Evolutionary conservation across 139 green algal species (phyloP).

Genomic region (Chloropicon primus): DNA sequence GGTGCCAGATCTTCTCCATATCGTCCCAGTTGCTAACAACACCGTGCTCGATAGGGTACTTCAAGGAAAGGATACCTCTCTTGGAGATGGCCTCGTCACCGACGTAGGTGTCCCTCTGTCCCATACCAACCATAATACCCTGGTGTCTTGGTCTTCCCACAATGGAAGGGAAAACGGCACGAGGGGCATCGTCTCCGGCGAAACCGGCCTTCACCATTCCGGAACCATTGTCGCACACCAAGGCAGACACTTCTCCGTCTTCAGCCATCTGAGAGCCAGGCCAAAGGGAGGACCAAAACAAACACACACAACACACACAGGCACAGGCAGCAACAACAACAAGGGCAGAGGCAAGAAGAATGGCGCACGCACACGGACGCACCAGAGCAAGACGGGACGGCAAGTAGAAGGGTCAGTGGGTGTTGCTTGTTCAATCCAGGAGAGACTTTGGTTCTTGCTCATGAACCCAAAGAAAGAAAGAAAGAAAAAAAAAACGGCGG

Average conservation of each 20-base stretch:
- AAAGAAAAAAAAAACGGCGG: too few species aligned
- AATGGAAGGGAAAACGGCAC: slow-evolving; percentile 91
- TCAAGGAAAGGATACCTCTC: slow-evolving; percentile 89
- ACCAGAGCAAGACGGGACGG: too few species aligned
- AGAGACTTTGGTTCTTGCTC: too few species aligned
- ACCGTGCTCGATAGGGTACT: slow-evolving; percentile 95
- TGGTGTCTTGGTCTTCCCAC: slow-evolving; percentile 88
- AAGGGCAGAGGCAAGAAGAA: too few species aligned
- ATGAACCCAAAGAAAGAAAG: too few species aligned
- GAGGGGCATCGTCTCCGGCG: slow-evolving; percentile 82
- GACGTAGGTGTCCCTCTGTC: slow-evolving; percentile 93
- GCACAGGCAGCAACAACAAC: too few species aligned
- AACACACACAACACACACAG: too few species aligned
- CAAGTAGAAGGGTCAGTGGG: too few species aligned
- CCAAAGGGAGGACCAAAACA: background rate
- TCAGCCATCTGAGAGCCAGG: slow-evolving; percentile 27
- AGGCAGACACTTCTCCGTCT: slow-evolving; percentile 74
- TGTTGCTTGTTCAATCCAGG: too few species aligned
- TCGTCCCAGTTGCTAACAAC: slow-evolving; percentile 99
- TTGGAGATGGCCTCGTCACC: slow-evolving; percentile 97
- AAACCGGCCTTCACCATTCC: slow-evolving; percentile 15
- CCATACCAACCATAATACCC: slow-evolving; percentile 87
- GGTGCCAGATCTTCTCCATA: slow-evolving; percentile 99
- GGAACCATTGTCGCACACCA: slow-evolving; percentile 98
- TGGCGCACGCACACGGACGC: too few species aligned